These are phyloP conservation scores for Colletotrichum ledebouriae DNA, from an alignment of 2,329 filamentous ascomycete species.

Conservation along the genomic window DNA sequence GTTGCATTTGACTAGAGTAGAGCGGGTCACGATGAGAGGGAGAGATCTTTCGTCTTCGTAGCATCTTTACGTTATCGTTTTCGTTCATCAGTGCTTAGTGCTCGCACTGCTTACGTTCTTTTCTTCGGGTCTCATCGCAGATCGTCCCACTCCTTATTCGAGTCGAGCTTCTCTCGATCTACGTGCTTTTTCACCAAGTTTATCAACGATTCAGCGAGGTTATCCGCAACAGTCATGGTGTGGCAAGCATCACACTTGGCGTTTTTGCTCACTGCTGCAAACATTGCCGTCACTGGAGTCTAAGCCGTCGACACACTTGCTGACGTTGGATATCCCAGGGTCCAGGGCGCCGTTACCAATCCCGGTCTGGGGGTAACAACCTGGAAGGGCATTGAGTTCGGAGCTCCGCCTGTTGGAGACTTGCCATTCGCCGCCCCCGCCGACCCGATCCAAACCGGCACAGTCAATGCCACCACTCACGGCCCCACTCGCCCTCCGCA, in stretches of 20 bases:
- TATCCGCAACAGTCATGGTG: background rate
- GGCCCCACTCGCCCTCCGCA: constrained; percentile 51
- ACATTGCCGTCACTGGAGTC: constrained; percentile 10
- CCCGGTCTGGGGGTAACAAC: constrained; percentile 70
- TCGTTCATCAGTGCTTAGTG: background rate
- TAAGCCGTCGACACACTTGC: constrained; percentile 57
- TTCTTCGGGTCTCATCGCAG: constrained; percentile 7
- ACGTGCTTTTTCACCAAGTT: background rate
- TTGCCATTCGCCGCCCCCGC: constrained; percentile 77
- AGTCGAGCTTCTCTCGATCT: constrained; percentile 4
- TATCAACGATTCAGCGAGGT: no score
- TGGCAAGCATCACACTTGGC: constrained; percentile 27
- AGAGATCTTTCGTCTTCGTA: background rate
- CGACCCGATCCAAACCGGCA: constrained; percentile 59
- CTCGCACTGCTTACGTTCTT: constrained; percentile 29
- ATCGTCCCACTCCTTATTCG: constrained; percentile 11
- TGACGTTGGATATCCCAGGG: constrained; percentile 76
- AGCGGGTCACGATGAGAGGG: no score
- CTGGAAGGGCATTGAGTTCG: constrained; percentile 83
- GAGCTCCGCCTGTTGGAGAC: constrained; percentile 74
- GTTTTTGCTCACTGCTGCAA: constrained; percentile 16
- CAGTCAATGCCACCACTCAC: constrained; percentile 63
- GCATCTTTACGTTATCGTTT: constrained; percentile 3
- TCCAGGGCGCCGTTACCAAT: constrained; percentile 62
- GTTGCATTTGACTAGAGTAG: constrained; percentile 8